phyloP scores from a whole-genome alignment of 306 rosid species.

The Corylus heterophylla region DNA sequence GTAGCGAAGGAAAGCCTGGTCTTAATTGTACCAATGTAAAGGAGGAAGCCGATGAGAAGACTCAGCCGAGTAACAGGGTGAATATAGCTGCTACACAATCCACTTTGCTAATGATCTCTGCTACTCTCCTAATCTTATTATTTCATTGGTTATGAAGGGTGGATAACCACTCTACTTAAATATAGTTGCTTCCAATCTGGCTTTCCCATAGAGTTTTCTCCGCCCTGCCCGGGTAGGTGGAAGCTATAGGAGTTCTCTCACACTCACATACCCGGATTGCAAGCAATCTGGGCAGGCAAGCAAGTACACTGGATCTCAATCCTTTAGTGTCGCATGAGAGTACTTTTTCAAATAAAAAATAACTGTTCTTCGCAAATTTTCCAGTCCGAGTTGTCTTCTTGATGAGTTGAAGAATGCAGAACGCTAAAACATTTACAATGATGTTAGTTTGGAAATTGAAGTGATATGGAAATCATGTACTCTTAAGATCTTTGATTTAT shows the following conservation, averaged over 20 bases:
- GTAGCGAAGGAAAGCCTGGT: slow-evolving; percentile 62
- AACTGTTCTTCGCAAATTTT: too few relatives aligned
- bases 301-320: too few relatives aligned
- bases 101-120: slow-evolving; percentile 14
- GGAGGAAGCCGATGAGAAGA: background rate
- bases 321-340: too few relatives aligned
- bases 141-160: slow-evolving; percentile 33
- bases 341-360: too few relatives aligned
- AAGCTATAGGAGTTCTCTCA: too few relatives aligned
- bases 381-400: too few relatives aligned
- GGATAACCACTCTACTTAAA: background rate
- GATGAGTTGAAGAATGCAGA: too few relatives aligned
- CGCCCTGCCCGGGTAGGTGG: too few relatives aligned
- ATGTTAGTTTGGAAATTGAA: too few relatives aligned
- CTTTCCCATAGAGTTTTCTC: background rate
- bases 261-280: too few relatives aligned
- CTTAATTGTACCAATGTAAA: slow-evolving; percentile 43
- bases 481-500: background rate
- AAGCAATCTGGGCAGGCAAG: too few relatives aligned
- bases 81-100: slow-evolving; percentile 24
- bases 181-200: background rate
- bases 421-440: too few relatives aligned
- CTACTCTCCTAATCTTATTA: slow-evolving; percentile 29
- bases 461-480: background rate
- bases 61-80: background rate